A percentile compares a stretch with the other conserved stretches of the same genome.
Evolutionary conservation across 192 early-diverging fungal species (phyloP).

Genomic region (Backusella psychrophila): DNA sequence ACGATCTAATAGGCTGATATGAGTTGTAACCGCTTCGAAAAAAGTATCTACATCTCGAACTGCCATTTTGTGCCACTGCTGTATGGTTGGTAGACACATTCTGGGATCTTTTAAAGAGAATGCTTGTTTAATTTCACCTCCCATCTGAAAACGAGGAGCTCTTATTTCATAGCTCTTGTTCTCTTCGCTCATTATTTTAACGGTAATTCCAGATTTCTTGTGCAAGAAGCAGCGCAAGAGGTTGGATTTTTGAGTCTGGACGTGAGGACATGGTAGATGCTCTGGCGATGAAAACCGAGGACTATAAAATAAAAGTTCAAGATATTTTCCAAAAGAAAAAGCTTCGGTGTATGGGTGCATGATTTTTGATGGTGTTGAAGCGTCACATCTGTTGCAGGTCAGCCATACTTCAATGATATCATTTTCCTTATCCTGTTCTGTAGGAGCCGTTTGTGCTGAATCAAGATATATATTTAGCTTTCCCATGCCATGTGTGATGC

Average conservation of each 20-base stretch:
- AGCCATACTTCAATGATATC: conserved; percentile 81
- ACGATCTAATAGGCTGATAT: conserved; percentile 4
- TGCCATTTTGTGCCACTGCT: conserved; percentile 4
- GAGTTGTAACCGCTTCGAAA: neutral
- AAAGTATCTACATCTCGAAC: conserved; percentile 28
- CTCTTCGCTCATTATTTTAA: conserved; percentile 67
- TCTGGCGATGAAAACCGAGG: conserved; percentile 49
- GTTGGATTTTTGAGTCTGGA: conserved; percentile 41
- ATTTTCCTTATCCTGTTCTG: conserved; percentile 49
- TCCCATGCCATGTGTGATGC: conserved; percentile 53
- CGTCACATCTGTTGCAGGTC: conserved; percentile 69
- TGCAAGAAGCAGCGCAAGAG: conserved; percentile 68
- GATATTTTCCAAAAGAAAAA: conserved; percentile 94
- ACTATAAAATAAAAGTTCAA: conserved; percentile 84
- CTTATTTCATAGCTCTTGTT: conserved; percentile 66
- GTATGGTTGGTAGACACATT: neutral
- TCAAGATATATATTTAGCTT: conserved; percentile 49
- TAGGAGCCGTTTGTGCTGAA: conserved; percentile 20
- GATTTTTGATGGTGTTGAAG: conserved; percentile 54
- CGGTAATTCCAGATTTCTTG: conserved; percentile 59
- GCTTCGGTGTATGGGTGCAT: conserved; percentile 74
- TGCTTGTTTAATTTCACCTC: neutral
- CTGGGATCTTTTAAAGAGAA: neutral
- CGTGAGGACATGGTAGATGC: conserved; percentile 56
- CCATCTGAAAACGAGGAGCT: conserved; percentile 57